Conservation (phyloP, 768 basidiomycete genomes). For the Tulasnella sp. region DNA sequence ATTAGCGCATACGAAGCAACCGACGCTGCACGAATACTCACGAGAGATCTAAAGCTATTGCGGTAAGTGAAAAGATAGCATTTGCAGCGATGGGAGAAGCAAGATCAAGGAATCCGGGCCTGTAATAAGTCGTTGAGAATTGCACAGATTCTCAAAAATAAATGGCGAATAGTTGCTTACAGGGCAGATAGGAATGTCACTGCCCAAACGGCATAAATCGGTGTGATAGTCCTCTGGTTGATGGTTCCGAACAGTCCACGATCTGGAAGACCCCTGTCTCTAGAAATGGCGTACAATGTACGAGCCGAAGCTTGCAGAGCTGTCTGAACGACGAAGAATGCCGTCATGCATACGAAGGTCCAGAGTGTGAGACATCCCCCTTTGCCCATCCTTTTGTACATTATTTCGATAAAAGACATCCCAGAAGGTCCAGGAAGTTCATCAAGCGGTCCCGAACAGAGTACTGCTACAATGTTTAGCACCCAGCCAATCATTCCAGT, state of each 20-base stretch:
- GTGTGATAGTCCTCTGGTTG: conserved; percentile 50
- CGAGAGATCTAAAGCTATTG: conserved; percentile 34
- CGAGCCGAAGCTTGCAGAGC: conserved; percentile 71
- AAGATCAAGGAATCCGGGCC: conserved; percentile 45
- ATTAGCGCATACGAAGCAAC: not conserved
- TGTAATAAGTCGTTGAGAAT: conserved; percentile 4
- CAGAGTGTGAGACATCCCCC: conserved; percentile 31
- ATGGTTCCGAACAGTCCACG: conserved; percentile 61
- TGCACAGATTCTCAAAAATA: not conserved
- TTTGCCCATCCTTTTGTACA: conserved; percentile 62
- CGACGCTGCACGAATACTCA: not conserved
- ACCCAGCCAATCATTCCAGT: conserved; percentile 74
- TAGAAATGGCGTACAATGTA: conserved; percentile 73
- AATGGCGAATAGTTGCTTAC: not conserved
- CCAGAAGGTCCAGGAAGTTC: conserved; percentile 57
- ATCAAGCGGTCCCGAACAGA: conserved; percentile 64
- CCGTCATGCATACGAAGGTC: conserved; percentile 69
- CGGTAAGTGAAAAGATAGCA: conserved; percentile 71
- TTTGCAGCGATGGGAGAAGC: conserved; percentile 64
- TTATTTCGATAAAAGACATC: conserved; percentile 52
- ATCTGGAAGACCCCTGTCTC: conserved; percentile 70
- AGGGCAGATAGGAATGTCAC: conserved; percentile 53
- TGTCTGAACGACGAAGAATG: conserved; percentile 70
- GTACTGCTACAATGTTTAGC: conserved; percentile 73
- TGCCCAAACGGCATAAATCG: conserved; percentile 64